phyloP scores from a whole-genome alignment of 805 yeast species.

The Candida methanosorbosa region DNA sequence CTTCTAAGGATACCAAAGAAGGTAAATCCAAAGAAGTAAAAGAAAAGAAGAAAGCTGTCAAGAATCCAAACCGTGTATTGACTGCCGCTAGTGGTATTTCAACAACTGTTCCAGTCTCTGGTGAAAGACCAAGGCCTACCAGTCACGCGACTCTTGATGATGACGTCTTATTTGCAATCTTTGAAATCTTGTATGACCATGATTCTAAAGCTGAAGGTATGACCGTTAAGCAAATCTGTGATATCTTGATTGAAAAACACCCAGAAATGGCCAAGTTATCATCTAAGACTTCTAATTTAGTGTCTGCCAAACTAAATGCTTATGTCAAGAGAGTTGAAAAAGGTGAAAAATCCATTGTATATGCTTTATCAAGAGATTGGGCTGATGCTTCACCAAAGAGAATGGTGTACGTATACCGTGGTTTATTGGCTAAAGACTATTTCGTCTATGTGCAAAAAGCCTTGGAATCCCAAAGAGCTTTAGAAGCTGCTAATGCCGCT shows the following conservation, averaged over 20 bases:
- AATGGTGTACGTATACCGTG: constrained; percentile 84
- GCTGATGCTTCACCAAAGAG: constrained; percentile 84
- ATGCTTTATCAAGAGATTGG: constrained; percentile 82
- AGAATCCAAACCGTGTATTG: constrained; percentile 19
- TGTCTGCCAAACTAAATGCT: constrained; percentile 76
- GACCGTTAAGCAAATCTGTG: constrained; percentile 88
- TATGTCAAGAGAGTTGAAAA: constrained; percentile 80
- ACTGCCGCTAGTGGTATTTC: constrained; percentile 51
- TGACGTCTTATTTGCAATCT: constrained; percentile 68
- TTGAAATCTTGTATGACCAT: constrained; percentile 57
- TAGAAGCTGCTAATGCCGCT: constrained; percentile 12
- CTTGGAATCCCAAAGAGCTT: constrained; percentile 40
- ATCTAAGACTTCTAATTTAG: constrained; percentile 72
- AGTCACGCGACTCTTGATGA: constrained; percentile 62
- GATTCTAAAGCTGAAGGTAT: constrained; percentile 68
- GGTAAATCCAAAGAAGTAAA: constrained; percentile 11
- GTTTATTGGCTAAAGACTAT: constrained; percentile 67
- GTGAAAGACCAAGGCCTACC: constrained; percentile 64
- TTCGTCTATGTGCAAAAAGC: constrained; percentile 62
- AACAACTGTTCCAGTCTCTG: constrained; percentile 74
- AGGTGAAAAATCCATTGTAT: constrained; percentile 64
- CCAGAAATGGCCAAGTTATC: constrained; percentile 80
- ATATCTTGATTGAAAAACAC: constrained; percentile 60
- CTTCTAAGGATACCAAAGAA: constrained; percentile 2
- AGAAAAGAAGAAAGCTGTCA: constrained; percentile 17